Conservation (phyloP, 805 yeast species). For the Kuraishia molischiana region DNA sequence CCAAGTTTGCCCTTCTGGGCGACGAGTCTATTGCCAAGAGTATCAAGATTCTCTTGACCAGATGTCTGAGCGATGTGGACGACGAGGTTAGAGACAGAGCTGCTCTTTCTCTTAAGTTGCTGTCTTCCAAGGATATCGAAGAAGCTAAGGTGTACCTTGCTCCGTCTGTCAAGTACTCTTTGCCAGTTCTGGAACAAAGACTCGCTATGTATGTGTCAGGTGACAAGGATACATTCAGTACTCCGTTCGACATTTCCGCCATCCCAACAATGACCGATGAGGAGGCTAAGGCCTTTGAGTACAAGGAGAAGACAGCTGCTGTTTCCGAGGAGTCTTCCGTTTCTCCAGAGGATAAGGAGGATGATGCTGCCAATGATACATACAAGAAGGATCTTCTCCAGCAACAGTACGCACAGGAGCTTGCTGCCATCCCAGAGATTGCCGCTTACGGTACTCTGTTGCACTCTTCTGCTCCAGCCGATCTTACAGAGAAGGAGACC, state of each 20-base stretch:
- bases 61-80: slow-evolving; percentile 83
- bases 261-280: slow-evolving; percentile 62
- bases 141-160: slow-evolving; percentile 45
- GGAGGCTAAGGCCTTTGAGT: slow-evolving; percentile 57
- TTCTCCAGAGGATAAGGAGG: slow-evolving; percentile 12
- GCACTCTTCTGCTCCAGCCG: slow-evolving; percentile 54
- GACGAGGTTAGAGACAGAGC: slow-evolving; percentile 99
- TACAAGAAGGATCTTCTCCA: slow-evolving; percentile 28
- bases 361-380: slow-evolving; percentile 13
- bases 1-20: slow-evolving; percentile 78
- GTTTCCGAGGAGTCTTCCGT: slow-evolving; percentile 22
- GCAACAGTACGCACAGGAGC: slow-evolving; percentile 62
- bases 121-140: slow-evolving; percentile 28
- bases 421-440: slow-evolving; percentile 65
- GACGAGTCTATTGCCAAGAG: slow-evolving; percentile 60
- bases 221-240: slow-evolving; percentile 30
- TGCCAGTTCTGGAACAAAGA: slow-evolving; percentile 70
- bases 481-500: slow-evolving; percentile 84
- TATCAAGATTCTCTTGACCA: slow-evolving; percentile 62
- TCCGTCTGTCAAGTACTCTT: slow-evolving; percentile 60
- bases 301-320: slow-evolving; percentile 37
- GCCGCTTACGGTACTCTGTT: slow-evolving; percentile 64
- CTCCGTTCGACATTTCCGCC: slow-evolving; percentile 61
- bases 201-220: slow-evolving; percentile 60
- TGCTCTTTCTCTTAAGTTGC: slow-evolving; percentile 67